Evolutionary conservation across 495 filamentous ascomycete genomes (phyloP), one percentile per base, ranked within the genome.

Genomic region (Penicillium daleae): DNA sequence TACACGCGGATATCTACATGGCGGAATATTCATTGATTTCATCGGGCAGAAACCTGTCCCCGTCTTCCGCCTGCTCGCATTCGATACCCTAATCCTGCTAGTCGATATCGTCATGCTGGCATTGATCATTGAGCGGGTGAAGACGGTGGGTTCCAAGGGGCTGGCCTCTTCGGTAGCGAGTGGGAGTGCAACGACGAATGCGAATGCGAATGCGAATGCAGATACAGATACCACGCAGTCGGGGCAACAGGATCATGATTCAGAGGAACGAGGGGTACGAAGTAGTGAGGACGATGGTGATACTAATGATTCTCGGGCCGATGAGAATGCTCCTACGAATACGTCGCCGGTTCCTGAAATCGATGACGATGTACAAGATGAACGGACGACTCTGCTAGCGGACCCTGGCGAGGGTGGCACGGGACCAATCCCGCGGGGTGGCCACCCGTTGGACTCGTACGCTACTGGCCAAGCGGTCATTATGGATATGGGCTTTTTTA

Each of bases 11-110:
- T 95, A 96, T 70, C 80, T 95, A 1, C 91, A 96, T 70, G 93
- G 93, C 22, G 91, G 93, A 8, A 71, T 96, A 33, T 82, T 95
- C 44, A 87, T 96, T 61, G 90, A 97, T 74, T 93, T 97, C 70
- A 87, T 97, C 59, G 93, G 93, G 9, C 91, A 96, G 78, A 85
- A 87, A 29, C 91, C 92, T 7, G 84, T 87, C 1, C 85, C 89
- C 42, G 86, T 85, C 63, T 72, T 88, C 12, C 79, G 85, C 40
- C 82, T 93, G 27, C 67, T 92, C 7, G 61, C 77, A 3, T 77
- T 92, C 49, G 92, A 97, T 71, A 24, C 87, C 24, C 62, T 89
- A 2, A 78, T 94, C 31, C 69, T 93, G 56, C 70, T 77, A 1
- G 70, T 94, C 53, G 90, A 96, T 74, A 79, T 91, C 37, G 70